Conservation (phyloP, 306 rosid species). For the Carpinus fangiana region DNA sequence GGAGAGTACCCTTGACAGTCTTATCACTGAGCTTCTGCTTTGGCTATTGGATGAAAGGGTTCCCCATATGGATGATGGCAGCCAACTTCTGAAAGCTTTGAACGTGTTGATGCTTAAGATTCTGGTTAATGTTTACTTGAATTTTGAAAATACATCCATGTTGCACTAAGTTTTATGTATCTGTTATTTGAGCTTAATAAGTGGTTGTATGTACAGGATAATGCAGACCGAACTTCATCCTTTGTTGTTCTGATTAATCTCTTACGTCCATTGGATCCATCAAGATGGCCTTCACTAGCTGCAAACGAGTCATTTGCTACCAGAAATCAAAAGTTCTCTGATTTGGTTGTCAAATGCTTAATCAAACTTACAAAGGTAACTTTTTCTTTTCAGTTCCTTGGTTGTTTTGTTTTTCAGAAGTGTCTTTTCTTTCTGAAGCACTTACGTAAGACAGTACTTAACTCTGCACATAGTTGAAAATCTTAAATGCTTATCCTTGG, state of each 20-base stretch:
- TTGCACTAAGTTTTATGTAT: background rate
- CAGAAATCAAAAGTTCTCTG: constrained; percentile 96
- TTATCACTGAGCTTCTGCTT: constrained; percentile 91
- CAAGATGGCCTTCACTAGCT: constrained; percentile 94
- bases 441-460: background rate
- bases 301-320: constrained; percentile 78
- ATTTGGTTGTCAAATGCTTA: constrained; percentile 97
- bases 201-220: constrained; percentile 65
- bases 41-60: constrained; percentile 99
- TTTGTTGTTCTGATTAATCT: constrained; percentile 91
- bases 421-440: background rate
- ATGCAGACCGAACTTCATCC: constrained; percentile 96
- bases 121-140: constrained; percentile 46
- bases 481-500: background rate
- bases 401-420: background rate
- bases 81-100: constrained; percentile 95
- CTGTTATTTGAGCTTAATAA: constrained; percentile 13
- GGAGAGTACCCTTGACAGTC: constrained; percentile 91
- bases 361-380: constrained; percentile 95
- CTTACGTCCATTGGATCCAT: constrained; percentile 89
- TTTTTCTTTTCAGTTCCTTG: background rate
- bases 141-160: background rate
- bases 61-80: constrained; percentile 98
- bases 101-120: constrained; percentile 98
- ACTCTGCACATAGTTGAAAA: background rate